Conservation (phyloP, 2,329 filamentous ascomycete species). For the Ophiostoma tasmaniense region DNA sequence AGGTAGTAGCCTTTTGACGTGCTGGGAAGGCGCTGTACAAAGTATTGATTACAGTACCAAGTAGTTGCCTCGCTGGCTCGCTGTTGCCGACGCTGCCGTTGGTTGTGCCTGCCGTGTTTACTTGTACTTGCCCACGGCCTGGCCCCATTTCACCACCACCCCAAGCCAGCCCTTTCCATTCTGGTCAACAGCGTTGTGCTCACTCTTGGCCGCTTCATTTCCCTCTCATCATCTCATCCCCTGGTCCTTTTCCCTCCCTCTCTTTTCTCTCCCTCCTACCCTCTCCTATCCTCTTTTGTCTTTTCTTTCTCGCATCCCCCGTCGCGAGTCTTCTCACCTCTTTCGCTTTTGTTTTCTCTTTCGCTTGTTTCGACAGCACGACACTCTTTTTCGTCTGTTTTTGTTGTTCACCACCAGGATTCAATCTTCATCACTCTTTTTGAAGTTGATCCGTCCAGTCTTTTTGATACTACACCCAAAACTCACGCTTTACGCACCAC, state of each 20-base stretch:
- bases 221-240: conserved; percentile 9
- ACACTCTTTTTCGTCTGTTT: conserved; percentile 25
- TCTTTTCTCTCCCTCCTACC: neutral
- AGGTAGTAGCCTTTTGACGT: too few relatives aligned
- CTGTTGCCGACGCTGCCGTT: conserved; percentile 2
- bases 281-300: conserved; percentile 2
- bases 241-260: conserved; percentile 8
- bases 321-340: neutral
- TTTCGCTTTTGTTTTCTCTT: conserved; percentile 13
- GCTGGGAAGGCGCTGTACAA: too few relatives aligned
- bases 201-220: neutral
- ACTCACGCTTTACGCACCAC: neutral
- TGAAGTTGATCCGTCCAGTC: conserved; percentile 38
- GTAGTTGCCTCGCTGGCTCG: neutral
- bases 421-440: conserved; percentile 38
- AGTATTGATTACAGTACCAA: too few relatives aligned
- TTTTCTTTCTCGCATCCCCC: conserved; percentile 4
- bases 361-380: conserved; percentile 19
- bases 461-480: conserved; percentile 30
- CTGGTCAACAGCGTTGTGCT: conserved; percentile 7
- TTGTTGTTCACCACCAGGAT: conserved; percentile 25
- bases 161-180: conserved; percentile 6
- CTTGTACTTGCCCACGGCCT: neutral
- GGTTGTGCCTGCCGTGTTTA: neutral
- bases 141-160: conserved; percentile 4